Conservation (phyloP, 2,329 filamentous ascomycete genomes). For the Colletotrichum acutatum region DNA sequence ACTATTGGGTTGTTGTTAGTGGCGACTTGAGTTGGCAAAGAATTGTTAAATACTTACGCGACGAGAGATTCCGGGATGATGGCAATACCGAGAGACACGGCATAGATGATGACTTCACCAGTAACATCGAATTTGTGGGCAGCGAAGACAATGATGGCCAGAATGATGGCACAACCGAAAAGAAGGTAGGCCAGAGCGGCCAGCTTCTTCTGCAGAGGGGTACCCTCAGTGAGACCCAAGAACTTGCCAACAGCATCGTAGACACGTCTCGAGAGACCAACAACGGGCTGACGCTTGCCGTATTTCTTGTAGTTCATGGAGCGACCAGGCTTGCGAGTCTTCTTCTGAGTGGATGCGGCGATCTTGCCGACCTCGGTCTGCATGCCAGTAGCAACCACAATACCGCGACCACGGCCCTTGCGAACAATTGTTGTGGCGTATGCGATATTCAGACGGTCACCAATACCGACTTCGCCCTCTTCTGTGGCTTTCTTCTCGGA, state of each 20-base stretch:
- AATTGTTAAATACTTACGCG: conserved; percentile 53
- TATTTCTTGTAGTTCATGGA: conserved; percentile 66
- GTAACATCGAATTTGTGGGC: conserved; percentile 64
- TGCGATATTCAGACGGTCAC: conserved; percentile 79
- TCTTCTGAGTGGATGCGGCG: conserved; percentile 65
- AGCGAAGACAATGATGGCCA: conserved; percentile 68
- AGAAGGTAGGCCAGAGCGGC: conserved; percentile 81
- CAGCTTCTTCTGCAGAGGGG: conserved; percentile 81
- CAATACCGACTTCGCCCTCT: conserved; percentile 69
- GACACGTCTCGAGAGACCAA: conserved; percentile 58
- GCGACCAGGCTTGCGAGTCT: conserved; percentile 65
- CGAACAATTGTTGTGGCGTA: conserved; percentile 80
- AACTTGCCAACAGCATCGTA: conserved; percentile 66
- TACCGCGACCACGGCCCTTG: conserved; percentile 77
- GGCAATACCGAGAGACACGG: conserved; percentile 68
- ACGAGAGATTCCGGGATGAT: conserved; percentile 75
- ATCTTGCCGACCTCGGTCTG: conserved; percentile 77
- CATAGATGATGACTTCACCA: conserved; percentile 67
- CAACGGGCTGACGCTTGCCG: conserved; percentile 60
- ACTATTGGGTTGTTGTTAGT: conserved; percentile 41
- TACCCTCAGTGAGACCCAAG: conserved; percentile 73
- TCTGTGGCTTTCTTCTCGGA: conserved; percentile 57
- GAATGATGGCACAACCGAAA: conserved; percentile 74
- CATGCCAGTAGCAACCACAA: conserved; percentile 80
- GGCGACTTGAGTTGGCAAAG: background rate